Percentiles rank a stretch among this genome's conserved stretches.
Evolutionary conservation across 2,329 filamentous ascomycete species (phyloP).

Genomic region (Talaromyces sp.): DNA sequence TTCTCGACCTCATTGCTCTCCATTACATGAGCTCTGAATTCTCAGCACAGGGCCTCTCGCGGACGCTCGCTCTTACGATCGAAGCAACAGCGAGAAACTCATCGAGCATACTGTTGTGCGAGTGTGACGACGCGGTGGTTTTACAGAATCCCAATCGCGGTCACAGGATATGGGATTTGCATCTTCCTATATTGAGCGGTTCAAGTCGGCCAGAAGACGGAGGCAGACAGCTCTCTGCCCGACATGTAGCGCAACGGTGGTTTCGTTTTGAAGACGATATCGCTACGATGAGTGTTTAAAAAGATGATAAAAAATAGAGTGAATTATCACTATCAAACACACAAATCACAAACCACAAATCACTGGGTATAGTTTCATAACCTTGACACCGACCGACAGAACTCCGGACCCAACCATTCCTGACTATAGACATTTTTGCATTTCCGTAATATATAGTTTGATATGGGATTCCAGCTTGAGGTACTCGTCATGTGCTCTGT

Average conservation of each 20-base stretch:
- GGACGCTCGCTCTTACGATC: constrained; percentile 38
- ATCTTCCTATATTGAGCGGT: constrained; percentile 60
- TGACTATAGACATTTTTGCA: constrained; percentile 76
- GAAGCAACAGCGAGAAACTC: constrained; percentile 29
- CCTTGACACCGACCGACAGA: constrained; percentile 27
- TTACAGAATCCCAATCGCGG: constrained; percentile 25
- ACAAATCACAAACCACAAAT: constrained; percentile 23
- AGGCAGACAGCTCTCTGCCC: constrained; percentile 56
- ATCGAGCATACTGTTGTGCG: constrained; percentile 35
- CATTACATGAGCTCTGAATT: constrained; percentile 43
- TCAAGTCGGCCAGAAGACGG: constrained; percentile 49
- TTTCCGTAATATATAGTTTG: constrained; percentile 95
- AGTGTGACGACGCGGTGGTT: constrained; percentile 32
- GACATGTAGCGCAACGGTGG: constrained; percentile 60
- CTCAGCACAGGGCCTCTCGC: constrained; percentile 45
- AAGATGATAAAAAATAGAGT: not conserved
- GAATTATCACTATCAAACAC: constrained; percentile 15
- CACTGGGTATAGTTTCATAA: constrained; percentile 30
- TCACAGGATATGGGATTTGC: constrained; percentile 42
- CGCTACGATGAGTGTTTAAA: constrained; percentile 14
- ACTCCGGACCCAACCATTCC: constrained; percentile 24
- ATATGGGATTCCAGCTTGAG: constrained; percentile 97
- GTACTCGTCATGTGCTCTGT: constrained; percentile 87
- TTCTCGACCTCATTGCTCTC: constrained; percentile 38
- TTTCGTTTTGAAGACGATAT: constrained; percentile 50